phyloP scores from a whole-genome alignment of 352 stramenopile species.

The Pythium dissotocum region DNA sequence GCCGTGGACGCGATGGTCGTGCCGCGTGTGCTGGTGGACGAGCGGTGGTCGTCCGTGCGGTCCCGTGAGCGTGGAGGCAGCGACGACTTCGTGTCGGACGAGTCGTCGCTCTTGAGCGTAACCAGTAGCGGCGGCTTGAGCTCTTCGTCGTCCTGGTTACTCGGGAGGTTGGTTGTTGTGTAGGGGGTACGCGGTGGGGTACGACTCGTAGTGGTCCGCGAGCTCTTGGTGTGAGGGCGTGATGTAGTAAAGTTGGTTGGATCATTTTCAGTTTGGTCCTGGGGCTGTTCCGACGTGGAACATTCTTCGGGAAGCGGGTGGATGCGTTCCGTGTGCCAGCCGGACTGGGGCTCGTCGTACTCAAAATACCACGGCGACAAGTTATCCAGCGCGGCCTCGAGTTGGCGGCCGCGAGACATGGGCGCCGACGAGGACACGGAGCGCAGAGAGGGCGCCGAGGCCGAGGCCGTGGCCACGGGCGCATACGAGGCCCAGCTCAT shows the following conservation, averaged over 20 bases:
- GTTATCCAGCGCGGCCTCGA: slow-evolving; percentile 69
- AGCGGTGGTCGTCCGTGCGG: slow-evolving; percentile 21
- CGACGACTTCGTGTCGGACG: slow-evolving; percentile 1
- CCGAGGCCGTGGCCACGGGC: slow-evolving; percentile 7
- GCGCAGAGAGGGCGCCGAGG: not conserved
- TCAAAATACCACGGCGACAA: slow-evolving; percentile 71
- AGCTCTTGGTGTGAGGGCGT: not conserved
- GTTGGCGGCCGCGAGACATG: slow-evolving; percentile 56
- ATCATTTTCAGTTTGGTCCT: slow-evolving; percentile 5
- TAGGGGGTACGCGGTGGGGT: not conserved
- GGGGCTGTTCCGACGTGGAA: slow-evolving; percentile 2
- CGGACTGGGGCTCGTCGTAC: slow-evolving; percentile 28
- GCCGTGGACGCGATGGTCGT: slow-evolving; percentile 19
- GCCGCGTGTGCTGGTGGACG: slow-evolving; percentile 18
- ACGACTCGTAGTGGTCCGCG: not conserved
- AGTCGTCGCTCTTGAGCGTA: slow-evolving; percentile 10
- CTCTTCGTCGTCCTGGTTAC: slow-evolving; percentile 26
- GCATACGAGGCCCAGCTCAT: slow-evolving; percentile 21
- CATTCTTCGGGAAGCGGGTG: slow-evolving; percentile 24
- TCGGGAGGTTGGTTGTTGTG: not conserved
- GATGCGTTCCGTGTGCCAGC: slow-evolving; percentile 29
- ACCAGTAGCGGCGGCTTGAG: slow-evolving; percentile 13
- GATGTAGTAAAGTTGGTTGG: not conserved
- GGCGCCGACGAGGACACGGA: slow-evolving; percentile 2
- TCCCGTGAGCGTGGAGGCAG: slow-evolving; percentile 11